Percentiles rank a stretch among this genome's conserved stretches.
phyloP scores from a whole-genome alignment of 1,284 basidiomycete species.

The Acaromyces ingoldii region DNA sequence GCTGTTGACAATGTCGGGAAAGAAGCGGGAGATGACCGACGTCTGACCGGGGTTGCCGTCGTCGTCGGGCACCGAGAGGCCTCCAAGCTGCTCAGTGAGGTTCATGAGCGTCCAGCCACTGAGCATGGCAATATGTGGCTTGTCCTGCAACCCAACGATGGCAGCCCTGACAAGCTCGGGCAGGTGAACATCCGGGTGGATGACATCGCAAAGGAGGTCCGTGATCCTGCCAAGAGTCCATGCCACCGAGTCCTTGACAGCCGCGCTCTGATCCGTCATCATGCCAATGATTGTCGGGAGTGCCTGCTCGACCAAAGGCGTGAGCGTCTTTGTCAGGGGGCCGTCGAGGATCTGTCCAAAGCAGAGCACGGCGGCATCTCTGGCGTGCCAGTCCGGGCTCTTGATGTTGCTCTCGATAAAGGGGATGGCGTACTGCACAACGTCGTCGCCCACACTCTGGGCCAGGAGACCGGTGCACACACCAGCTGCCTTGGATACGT shows the following conservation, averaged over 20 bases:
- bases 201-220: constrained; percentile 77
- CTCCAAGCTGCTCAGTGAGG: constrained; percentile 55
- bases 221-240: constrained; percentile 97
- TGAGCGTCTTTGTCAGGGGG: constrained; percentile 77
- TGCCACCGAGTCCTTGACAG: constrained; percentile 94
- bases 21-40: constrained; percentile 76
- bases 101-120: constrained; percentile 98
- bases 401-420: constrained; percentile 98
- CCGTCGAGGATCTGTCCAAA: constrained; percentile 97
- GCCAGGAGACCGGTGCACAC: constrained; percentile 86
- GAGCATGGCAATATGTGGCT: constrained; percentile 81
- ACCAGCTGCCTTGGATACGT: constrained; percentile 94
- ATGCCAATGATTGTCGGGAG: constrained; percentile 89
- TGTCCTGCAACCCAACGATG: constrained; percentile 74
- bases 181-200: constrained; percentile 84
- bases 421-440: constrained; percentile 88
- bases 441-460: constrained; percentile 80
- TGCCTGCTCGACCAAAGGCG: constrained; percentile 88
- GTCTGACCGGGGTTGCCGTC: constrained; percentile 59
- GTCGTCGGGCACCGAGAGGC: constrained; percentile 57
- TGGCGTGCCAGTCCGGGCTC: constrained; percentile 79
- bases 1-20: constrained; percentile 60
- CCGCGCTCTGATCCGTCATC: constrained; percentile 78
- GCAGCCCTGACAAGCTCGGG: constrained; percentile 77
- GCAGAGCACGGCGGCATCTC: constrained; percentile 96